These are phyloP conservation scores for Vigna trinervia DNA, from an alignment of 306 rosid genomes.

Conservation along the genomic window DNA sequence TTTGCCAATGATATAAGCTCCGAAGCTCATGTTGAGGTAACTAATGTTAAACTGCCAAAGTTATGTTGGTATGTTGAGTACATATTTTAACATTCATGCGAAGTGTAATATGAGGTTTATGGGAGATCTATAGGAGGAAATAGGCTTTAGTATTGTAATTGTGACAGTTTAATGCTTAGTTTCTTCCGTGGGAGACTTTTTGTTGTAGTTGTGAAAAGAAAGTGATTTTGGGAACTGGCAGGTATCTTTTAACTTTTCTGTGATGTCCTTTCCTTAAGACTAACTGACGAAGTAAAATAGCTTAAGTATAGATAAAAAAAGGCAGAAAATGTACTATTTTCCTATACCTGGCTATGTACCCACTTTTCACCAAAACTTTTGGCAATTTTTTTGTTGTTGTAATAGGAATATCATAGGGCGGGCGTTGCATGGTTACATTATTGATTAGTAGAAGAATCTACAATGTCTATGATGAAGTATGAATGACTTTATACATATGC, in stretches of 20 bases:
- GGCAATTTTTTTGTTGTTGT: conserved; percentile 8
- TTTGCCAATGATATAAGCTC: conserved; percentile 94
- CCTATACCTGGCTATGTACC: conserved; percentile 15
- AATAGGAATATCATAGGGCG: conserved; percentile 23
- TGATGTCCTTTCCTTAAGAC: neutral
- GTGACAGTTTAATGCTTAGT: conserved; percentile 4
- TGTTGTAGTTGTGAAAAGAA: neutral
- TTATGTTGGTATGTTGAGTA: conserved; percentile 16
- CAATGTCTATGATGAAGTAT: conserved; percentile 12
- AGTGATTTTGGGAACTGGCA: conserved; percentile 8
- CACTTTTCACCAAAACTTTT: neutral
- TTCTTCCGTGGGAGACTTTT: conserved; percentile 4
- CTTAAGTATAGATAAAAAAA: neutral
- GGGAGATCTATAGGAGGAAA: conserved; percentile 5
- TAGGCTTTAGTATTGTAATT: neutral
- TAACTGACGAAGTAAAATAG: conserved; percentile 24
- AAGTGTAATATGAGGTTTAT: conserved; percentile 24
- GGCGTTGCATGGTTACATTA: conserved; percentile 11
- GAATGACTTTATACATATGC: conserved; percentile 5
- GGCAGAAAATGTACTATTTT: conserved; percentile 4
- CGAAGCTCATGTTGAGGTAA: conserved; percentile 92
- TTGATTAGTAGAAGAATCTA: conserved; percentile 27
- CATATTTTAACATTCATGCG: conserved; percentile 22
- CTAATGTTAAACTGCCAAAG: conserved; percentile 12
- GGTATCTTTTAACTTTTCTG: neutral